phyloP scores from a whole-genome alignment of 257 asterid species.

The Nicotiana attenuata region DNA sequence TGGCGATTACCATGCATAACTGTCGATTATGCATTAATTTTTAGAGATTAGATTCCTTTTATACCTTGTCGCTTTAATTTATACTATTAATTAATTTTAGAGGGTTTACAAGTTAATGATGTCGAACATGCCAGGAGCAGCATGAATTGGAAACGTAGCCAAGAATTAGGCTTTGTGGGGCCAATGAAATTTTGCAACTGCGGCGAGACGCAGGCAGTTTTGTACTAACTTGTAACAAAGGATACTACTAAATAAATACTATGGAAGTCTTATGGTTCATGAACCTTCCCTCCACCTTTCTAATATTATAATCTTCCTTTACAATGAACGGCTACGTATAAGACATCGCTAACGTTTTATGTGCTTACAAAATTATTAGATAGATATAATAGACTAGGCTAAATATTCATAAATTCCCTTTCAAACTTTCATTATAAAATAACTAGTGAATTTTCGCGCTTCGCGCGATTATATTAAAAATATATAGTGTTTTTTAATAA shows the following conservation, averaged over 20 bases:
- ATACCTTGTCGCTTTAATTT: not conserved
- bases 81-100: not conserved
- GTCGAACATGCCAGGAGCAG: not conserved
- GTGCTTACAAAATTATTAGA: too few species aligned
- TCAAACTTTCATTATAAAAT: too few species aligned
- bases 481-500: too few species aligned
- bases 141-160: not conserved
- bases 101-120: not conserved
- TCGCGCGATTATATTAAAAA: too few species aligned
- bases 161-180: slow-evolving; percentile 9
- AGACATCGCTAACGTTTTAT: not conserved
- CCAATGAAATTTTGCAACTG: slow-evolving; percentile 19
- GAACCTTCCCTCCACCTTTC: not conserved
- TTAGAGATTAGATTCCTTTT: not conserved
- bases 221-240: not conserved
- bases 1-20: not conserved
- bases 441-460: too few species aligned
- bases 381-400: not conserved
- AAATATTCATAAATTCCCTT: not conserved
- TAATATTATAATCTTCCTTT: not conserved
- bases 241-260: not conserved
- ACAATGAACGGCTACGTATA: not conserved
- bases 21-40: not conserved
- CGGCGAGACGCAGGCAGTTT: slow-evolving; percentile 31
- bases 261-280: not conserved